Conservation (phyloP, 768 basidiomycete genomes). For the Phallus indusiatus region DNA sequence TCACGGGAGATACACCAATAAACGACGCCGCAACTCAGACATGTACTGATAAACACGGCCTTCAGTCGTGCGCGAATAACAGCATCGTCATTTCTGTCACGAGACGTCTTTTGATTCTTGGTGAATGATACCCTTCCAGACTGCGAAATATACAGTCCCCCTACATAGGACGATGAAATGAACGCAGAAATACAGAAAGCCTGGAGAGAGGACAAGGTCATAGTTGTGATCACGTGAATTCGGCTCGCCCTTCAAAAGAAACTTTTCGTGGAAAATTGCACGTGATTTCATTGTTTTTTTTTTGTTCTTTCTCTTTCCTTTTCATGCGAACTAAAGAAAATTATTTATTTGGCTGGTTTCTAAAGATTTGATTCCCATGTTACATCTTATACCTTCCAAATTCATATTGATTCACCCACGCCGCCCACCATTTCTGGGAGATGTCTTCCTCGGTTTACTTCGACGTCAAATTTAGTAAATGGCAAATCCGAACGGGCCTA, state of each 20-base stretch:
- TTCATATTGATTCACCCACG: no score
- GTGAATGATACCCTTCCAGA: conserved; percentile 48
- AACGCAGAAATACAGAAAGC: conserved; percentile 49
- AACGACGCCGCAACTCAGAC: conserved; percentile 45
- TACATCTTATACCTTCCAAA: no score
- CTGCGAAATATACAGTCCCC: conserved; percentile 71
- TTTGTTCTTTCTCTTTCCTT: no score
- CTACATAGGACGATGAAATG: conserved; percentile 67
- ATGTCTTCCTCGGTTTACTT: no score
- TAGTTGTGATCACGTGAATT: background rate
- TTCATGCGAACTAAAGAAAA: no score
- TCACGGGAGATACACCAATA: conserved; percentile 29
- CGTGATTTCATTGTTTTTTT: background rate
- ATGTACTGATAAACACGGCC: conserved; percentile 57
- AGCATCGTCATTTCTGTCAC: conserved; percentile 73
- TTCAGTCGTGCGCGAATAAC: conserved; percentile 74
- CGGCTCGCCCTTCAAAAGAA: background rate
- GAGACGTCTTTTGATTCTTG: conserved; percentile 29
- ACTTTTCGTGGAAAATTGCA: background rate
- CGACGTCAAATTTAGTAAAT: no score
- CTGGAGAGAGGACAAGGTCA: conserved; percentile 11
- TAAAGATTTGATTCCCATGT: no score
- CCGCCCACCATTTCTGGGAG: no score
- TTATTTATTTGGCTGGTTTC: no score
- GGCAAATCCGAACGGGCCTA: no score